These are phyloP conservation scores for Pseudocercospora eumusae DNA, from an alignment of 2,329 filamentous ascomycete species.

Conservation along the genomic window DNA sequence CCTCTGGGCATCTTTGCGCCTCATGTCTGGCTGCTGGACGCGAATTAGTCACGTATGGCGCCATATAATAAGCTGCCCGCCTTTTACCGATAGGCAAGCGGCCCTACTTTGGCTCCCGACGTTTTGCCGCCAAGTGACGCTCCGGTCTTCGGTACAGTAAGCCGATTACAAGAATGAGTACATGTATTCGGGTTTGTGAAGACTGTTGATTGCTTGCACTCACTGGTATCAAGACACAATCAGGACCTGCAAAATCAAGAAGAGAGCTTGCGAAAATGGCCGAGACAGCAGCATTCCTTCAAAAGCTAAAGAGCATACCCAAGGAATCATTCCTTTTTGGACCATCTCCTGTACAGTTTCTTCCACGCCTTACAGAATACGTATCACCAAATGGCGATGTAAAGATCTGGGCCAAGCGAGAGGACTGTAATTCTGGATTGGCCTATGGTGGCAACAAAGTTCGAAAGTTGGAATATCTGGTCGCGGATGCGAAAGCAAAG, in stretches of 20 bases:
- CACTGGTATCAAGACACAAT: background rate
- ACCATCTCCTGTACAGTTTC: constrained; percentile 67
- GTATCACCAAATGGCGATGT: constrained; percentile 57
- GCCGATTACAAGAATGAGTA: constrained; percentile 1
- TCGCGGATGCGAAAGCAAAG: constrained; percentile 38
- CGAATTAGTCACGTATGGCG: constrained; percentile 6
- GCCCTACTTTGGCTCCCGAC: constrained; percentile 6
- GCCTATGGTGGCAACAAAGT: constrained; percentile 45
- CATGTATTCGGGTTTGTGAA: constrained; percentile 3
- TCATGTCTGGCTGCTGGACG: background rate
- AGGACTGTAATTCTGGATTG: constrained; percentile 57
- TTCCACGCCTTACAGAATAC: constrained; percentile 64
- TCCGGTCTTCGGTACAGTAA: constrained; percentile 2
- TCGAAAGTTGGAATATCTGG: constrained; percentile 44
- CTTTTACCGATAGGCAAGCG: constrained; percentile 7
- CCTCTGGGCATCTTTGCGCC: background rate
- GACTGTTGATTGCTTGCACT: no score
- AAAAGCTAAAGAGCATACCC: constrained; percentile 52
- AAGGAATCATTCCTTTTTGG: constrained; percentile 64
- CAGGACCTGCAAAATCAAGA: background rate
- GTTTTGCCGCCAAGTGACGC: background rate
- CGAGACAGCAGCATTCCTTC: constrained; percentile 27
- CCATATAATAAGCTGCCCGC: background rate
- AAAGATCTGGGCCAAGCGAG: constrained; percentile 68
- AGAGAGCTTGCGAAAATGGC: background rate